phyloP scores from a whole-genome alignment of 345 rosid genomes.

The Geranium brycei region DNA sequence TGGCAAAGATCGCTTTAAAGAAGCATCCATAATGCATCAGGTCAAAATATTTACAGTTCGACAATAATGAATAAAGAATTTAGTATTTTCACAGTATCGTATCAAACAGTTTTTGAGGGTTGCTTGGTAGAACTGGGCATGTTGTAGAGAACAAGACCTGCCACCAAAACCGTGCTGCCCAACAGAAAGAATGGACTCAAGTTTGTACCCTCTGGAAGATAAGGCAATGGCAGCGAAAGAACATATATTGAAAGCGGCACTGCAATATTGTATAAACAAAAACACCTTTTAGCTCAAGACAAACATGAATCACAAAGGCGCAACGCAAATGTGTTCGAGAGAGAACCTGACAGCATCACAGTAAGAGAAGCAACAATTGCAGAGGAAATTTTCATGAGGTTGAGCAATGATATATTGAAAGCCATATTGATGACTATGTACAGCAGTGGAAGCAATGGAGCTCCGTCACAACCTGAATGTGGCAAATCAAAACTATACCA shows the following conservation, averaged over 20 bases:
- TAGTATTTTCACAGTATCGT: too few relatives aligned
- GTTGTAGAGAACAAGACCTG: constrained; percentile 63
- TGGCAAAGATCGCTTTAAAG: too few relatives aligned
- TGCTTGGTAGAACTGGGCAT: constrained; percentile 18
- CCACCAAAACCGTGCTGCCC: constrained; percentile 39
- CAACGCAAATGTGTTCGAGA: constrained; percentile 3
- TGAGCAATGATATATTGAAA: constrained; percentile 69
- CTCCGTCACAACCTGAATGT: constrained; percentile 55
- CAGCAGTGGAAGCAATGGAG: constrained; percentile 67
- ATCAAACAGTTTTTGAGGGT: constrained; percentile 16
- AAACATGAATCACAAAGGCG: neutral
- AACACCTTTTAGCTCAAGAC: constrained; percentile 1
- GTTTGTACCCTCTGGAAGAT: constrained; percentile 57
- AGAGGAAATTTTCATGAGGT: constrained; percentile 57
- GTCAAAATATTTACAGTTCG: too few relatives aligned
- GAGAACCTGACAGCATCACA: constrained; percentile 51
- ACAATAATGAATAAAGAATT: too few relatives aligned
- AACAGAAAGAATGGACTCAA: constrained; percentile 56
- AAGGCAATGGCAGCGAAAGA: constrained; percentile 70
- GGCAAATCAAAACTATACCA: neutral
- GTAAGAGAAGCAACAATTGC: constrained; percentile 62
- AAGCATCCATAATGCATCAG: too few relatives aligned
- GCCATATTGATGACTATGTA: constrained; percentile 51
- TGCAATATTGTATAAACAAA: constrained; percentile 16
- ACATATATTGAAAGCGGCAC: constrained; percentile 62